Evolutionary conservation across 768 basidiomycete species (phyloP).

Genomic region (Trametes cingulata): DNA sequence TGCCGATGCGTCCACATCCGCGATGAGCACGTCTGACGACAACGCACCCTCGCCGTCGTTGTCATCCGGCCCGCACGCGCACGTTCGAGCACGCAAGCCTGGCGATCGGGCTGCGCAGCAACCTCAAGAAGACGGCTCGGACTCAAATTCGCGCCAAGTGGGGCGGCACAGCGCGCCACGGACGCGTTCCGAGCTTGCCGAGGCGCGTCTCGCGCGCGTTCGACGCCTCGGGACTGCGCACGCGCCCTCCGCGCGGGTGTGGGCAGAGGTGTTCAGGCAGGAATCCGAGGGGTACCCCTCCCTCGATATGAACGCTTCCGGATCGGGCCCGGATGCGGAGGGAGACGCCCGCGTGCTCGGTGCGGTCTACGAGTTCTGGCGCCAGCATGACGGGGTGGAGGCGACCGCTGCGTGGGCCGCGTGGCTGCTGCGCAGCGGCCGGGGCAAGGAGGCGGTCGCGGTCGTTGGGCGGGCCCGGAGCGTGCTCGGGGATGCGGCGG

Average conservation of each 20-base stretch:
- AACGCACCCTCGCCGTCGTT: neutral
- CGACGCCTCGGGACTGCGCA: conserved; percentile 43
- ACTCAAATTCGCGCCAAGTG: neutral
- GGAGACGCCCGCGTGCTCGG: conserved; percentile 31
- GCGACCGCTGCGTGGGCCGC: conserved; percentile 47
- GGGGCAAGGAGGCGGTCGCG: conserved; percentile 42
- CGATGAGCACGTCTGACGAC: neutral
- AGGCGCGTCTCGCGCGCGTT: conserved; percentile 31
- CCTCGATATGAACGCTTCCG: neutral
- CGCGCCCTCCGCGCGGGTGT: conserved; percentile 45
- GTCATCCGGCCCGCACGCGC: neutral
- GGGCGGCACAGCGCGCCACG: neutral
- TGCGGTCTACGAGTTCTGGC: conserved; percentile 47
- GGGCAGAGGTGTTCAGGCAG: conserved; percentile 44
- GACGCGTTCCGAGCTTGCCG: neutral
- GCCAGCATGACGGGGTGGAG: conserved; percentile 36
- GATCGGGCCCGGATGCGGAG: conserved; percentile 1
- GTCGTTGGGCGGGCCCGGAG: conserved; percentile 37
- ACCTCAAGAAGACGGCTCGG: neutral
- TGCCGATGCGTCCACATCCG: neutral
- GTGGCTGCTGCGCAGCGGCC: conserved; percentile 46
- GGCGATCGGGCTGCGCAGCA: conserved; percentile 6
- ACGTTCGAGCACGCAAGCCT: neutral
- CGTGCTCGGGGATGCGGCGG: conserved; percentile 30
- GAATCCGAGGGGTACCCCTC: conserved; percentile 17